phyloP scores from a whole-genome alignment of 768 basidiomycete genomes.

The Phylloporus rhodoxanthus region DNA sequence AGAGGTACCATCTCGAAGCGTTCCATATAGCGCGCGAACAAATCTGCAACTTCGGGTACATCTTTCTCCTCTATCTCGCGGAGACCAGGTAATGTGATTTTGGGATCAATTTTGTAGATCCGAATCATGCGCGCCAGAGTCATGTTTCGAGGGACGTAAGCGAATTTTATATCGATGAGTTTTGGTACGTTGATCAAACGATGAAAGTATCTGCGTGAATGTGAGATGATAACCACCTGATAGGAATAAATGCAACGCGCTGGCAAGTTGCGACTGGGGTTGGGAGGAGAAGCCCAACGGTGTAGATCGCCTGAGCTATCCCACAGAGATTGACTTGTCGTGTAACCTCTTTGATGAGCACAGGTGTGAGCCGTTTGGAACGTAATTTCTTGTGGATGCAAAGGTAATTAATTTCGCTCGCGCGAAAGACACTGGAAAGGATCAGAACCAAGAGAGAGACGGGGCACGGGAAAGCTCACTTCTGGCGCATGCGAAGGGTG shows the following conservation, averaged over 20 bases:
- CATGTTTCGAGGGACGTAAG: constrained; percentile 77
- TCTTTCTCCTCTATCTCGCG: constrained; percentile 87
- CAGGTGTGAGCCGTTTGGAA: constrained; percentile 89
- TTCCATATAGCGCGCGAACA: constrained; percentile 74
- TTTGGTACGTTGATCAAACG: constrained; percentile 89
- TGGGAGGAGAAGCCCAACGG: constrained; percentile 87
- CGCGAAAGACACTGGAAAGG: constrained; percentile 51
- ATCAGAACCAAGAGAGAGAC: constrained; percentile 4
- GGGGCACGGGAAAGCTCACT: constrained; percentile 44
- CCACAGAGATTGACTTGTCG: constrained; percentile 84
- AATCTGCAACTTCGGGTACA: constrained; percentile 57
- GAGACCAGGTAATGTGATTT: constrained; percentile 53
- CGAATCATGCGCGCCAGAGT: constrained; percentile 90
- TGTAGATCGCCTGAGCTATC: constrained; percentile 96
- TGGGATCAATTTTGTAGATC: constrained; percentile 58
- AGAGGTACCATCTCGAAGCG: constrained; percentile 80
- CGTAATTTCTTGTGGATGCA: constrained; percentile 97
- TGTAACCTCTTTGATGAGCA: constrained; percentile 96
- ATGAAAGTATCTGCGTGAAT: constrained; percentile 69
- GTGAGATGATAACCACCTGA: constrained; percentile 4
- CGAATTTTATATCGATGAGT: constrained; percentile 85
- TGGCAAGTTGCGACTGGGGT: constrained; percentile 86
- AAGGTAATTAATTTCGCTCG: constrained; percentile 94
- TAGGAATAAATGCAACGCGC: constrained; percentile 35
- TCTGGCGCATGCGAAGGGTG: constrained; percentile 72